Evolutionary conservation across 2,329 filamentous ascomycete species (phyloP).

Genomic region (Monilinia fructicola): DNA sequence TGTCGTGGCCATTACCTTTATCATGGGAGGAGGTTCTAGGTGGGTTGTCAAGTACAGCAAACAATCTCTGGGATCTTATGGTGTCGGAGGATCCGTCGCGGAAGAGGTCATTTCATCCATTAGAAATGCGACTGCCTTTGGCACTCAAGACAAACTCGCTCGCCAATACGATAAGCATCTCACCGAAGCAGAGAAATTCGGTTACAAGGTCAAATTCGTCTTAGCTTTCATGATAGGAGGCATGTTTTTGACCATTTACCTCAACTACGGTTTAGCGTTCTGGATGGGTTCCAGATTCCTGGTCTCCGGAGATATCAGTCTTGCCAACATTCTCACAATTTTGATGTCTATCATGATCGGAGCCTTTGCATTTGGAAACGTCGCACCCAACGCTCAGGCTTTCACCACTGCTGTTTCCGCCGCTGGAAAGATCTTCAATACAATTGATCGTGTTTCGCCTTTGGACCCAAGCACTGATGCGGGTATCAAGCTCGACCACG

Average conservation of each 20-base stretch:
- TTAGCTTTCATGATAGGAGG: constrained; percentile 77
- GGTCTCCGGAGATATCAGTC: constrained; percentile 60
- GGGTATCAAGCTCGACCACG: constrained; percentile 70
- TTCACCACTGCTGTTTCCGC: constrained; percentile 83
- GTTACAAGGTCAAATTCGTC: constrained; percentile 70
- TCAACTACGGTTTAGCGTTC: constrained; percentile 85
- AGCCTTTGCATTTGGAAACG: constrained; percentile 85
- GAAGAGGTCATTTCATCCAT: constrained; percentile 95
- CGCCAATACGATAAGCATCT: constrained; percentile 80
- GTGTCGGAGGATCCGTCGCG: constrained; percentile 79
- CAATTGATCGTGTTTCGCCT: constrained; percentile 84
- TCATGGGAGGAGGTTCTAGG: constrained; percentile 70
- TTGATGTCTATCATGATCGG: constrained; percentile 91
- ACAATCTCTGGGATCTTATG: constrained; percentile 74
- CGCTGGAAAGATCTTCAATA: constrained; percentile 87
- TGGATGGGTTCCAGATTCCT: constrained; percentile 83
- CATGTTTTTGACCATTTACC: constrained; percentile 81
- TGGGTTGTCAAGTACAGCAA: constrained; percentile 83
- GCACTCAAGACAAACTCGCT: constrained; percentile 89
- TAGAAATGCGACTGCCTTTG: constrained; percentile 88
- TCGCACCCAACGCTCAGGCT: constrained; percentile 81
- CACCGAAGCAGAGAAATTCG: constrained; percentile 68
- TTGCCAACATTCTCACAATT: constrained; percentile 77
- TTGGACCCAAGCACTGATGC: constrained; percentile 71
- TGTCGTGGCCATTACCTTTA: constrained; percentile 73